A percentile compares a stretch with the other conserved stretches of the same genome.
Conservation (phyloP, 164 flowering plant species). For the Buxus sempervirens region DNA sequence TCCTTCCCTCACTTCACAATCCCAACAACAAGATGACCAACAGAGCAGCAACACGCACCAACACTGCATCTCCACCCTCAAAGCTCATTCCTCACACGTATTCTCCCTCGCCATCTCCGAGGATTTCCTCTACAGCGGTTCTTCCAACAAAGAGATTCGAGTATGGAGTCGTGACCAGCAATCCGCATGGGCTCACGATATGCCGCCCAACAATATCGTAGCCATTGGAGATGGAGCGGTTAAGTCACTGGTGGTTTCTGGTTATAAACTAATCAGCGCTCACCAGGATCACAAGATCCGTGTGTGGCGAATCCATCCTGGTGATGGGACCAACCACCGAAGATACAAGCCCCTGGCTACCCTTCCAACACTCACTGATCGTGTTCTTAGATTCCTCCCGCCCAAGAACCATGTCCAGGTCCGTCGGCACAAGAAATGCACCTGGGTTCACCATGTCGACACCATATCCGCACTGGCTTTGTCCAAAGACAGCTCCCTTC, state of each 20-base stretch:
- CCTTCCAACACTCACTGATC: slow-evolving; percentile 73
- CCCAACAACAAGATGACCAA: slow-evolving; percentile 1
- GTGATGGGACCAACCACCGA: slow-evolving; percentile 16
- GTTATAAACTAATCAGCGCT: slow-evolving; percentile 58
- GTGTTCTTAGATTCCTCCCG: slow-evolving; percentile 37
- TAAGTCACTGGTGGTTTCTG: slow-evolving; percentile 49
- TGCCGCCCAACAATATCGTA: slow-evolving; percentile 23
- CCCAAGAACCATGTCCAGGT: slow-evolving; percentile 66
- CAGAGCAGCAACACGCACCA: slow-evolving; percentile 20
- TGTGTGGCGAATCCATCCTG: slow-evolving; percentile 61
- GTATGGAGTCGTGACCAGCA: slow-evolving; percentile 31
- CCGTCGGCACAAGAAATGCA: slow-evolving; percentile 67
- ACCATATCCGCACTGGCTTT: slow-evolving; percentile 56
- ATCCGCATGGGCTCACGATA: slow-evolving; percentile 7
- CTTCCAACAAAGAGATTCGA: slow-evolving; percentile 46
- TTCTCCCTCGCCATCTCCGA: slow-evolving; percentile 55
- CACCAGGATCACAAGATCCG: slow-evolving; percentile 90
- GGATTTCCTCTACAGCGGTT: slow-evolving; percentile 53
- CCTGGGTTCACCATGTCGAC: slow-evolving; percentile 89
- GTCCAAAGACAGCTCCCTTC: background rate
- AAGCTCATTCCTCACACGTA: slow-evolving; percentile 52
- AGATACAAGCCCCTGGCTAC: slow-evolving; percentile 52
- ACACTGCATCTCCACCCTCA: slow-evolving; percentile 50
- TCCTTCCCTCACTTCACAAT: slow-evolving; percentile 47
- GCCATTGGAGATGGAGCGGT: slow-evolving; percentile 57